phyloP scores from a whole-genome alignment of 1,139 yeast species.

The Diutina scorzettiae region DNA sequence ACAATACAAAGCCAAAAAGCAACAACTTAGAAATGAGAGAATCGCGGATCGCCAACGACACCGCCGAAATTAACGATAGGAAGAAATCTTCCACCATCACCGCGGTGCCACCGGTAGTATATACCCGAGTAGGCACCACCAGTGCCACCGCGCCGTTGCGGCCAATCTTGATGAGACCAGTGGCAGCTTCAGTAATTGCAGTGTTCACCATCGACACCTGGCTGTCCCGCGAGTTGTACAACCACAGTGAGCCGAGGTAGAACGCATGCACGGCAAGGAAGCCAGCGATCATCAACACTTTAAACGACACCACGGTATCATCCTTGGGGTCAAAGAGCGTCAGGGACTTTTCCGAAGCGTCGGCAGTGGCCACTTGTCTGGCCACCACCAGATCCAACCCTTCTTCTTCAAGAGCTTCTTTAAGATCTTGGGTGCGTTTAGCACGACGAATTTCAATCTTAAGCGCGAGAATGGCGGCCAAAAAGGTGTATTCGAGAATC shows the following conservation, averaged over 20 bases:
- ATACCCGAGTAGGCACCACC: slow-evolving; percentile 52
- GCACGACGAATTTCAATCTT: slow-evolving; percentile 86
- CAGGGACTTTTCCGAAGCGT: neutral
- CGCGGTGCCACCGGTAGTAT: slow-evolving; percentile 54
- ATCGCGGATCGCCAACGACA: slow-evolving; percentile 72
- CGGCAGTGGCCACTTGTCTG: slow-evolving; percentile 33
- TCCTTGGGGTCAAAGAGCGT: slow-evolving; percentile 1
- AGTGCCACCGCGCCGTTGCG: slow-evolving; percentile 50
- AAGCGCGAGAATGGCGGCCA: slow-evolving; percentile 72
- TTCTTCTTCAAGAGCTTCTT: slow-evolving; percentile 84
- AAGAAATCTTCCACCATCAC: slow-evolving; percentile 58
- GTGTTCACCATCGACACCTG: slow-evolving; percentile 17
- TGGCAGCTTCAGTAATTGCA: slow-evolving; percentile 26
- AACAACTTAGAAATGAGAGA: slow-evolving; percentile 70
- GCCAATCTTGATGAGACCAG: slow-evolving; percentile 31
- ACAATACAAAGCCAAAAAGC: slow-evolving; percentile 60
- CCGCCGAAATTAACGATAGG: slow-evolving; percentile 37
- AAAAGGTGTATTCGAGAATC: slow-evolving; percentile 69
- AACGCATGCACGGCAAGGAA: slow-evolving; percentile 59
- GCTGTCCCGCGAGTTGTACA: slow-evolving; percentile 30
- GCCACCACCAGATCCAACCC: slow-evolving; percentile 73
- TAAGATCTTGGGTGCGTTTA: slow-evolving; percentile 70
- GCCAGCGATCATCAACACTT: slow-evolving; percentile 53
- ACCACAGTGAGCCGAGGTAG: slow-evolving; percentile 66
- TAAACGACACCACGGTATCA: slow-evolving; percentile 38